phyloP scores from a whole-genome alignment of 1,284 basidiomycete genomes.

The Cryptococcus deneoformans region DNA sequence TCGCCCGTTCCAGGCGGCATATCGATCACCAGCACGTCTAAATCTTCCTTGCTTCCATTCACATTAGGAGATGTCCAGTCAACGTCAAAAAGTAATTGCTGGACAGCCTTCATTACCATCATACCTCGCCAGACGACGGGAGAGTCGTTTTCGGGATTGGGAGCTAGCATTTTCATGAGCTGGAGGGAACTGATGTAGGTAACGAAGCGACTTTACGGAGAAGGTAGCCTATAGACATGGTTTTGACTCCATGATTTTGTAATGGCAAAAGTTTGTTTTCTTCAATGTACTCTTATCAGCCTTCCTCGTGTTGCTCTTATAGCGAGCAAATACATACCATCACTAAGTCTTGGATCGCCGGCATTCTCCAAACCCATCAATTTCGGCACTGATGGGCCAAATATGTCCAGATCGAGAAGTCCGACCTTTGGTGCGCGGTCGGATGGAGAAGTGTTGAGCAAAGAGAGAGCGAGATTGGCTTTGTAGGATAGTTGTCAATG shows the following conservation, averaged over 20 bases:
- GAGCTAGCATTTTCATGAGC: conserved; percentile 23
- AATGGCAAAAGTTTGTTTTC: conserved; percentile 79
- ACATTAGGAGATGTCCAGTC: conserved; percentile 65
- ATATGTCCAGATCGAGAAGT: conserved; percentile 91
- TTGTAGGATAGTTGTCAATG: no score
- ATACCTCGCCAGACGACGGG: conserved; percentile 94
- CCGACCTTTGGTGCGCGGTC: conserved; percentile 61
- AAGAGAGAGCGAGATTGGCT: conserved; percentile 72
- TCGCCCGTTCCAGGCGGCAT: conserved; percentile 97
- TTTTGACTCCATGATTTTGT: conserved; percentile 83
- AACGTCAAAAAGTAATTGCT: conserved; percentile 94
- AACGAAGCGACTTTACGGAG: conserved; percentile 43
- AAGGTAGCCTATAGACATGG: conserved; percentile 94
- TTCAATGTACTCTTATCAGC: conserved; percentile 38
- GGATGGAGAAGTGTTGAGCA: conserved; percentile 49
- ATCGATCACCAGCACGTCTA: conserved; percentile 90
- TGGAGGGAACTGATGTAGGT: background rate
- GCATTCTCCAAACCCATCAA: conserved; percentile 84
- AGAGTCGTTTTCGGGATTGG: conserved; percentile 58
- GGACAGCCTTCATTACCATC: conserved; percentile 99
- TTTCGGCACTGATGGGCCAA: conserved; percentile 93
- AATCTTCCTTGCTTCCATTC: conserved; percentile 32
- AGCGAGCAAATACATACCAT: conserved; percentile 53
- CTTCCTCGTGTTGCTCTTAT: background rate
- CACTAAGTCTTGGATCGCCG: conserved; percentile 76